phyloP scores from a whole-genome alignment of 345 rosid genomes.

The Eucalyptus erythrocorys region DNA sequence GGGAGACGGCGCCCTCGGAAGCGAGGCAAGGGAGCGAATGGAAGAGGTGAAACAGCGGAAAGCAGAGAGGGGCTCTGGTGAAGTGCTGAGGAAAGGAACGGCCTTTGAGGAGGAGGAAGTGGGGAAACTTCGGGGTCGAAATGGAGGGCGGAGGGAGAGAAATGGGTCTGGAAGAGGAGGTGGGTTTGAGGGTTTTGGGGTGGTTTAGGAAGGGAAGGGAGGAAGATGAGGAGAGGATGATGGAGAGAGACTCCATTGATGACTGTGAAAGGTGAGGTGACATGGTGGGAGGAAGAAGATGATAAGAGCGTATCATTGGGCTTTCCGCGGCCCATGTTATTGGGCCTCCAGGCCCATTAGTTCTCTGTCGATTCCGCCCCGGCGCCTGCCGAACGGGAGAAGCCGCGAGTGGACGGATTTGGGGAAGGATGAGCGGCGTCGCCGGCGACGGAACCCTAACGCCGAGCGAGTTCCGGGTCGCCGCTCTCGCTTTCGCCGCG shows the following conservation, averaged over 20 bases:
- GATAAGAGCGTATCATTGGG: not conserved
- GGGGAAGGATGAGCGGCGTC: not conserved
- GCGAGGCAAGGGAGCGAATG: constrained; percentile 44
- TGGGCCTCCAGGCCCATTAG: not conserved
- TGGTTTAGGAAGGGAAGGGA: constrained; percentile 21
- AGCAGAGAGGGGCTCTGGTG: constrained; percentile 12
- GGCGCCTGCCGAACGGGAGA: not conserved
- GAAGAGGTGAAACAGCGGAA: constrained; percentile 20
- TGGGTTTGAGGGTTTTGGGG: constrained; percentile 9
- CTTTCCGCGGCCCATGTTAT: not conserved
- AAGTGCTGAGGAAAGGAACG: not conserved
- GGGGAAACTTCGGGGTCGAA: not conserved
- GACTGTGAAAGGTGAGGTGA: not conserved
- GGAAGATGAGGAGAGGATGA: constrained; percentile 16
- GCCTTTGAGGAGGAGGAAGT: not conserved
- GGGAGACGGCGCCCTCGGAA: constrained; percentile 22
- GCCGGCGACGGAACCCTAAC: constrained; percentile 47
- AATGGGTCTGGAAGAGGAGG: not conserved
- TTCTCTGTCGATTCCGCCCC: not conserved
- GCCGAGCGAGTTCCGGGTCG: constrained; percentile 21
- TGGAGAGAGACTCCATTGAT: constrained; percentile 23
- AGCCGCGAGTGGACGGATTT: not conserved
- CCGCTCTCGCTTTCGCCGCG: constrained; percentile 33
- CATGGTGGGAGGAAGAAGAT: not conserved
- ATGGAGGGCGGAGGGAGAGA: not conserved